Percentiles rank a stretch among this genome's conserved stretches.
Evolutionary conservation across 768 basidiomycete genomes (phyloP).

Genomic region (Lactarius hengduanensis): DNA sequence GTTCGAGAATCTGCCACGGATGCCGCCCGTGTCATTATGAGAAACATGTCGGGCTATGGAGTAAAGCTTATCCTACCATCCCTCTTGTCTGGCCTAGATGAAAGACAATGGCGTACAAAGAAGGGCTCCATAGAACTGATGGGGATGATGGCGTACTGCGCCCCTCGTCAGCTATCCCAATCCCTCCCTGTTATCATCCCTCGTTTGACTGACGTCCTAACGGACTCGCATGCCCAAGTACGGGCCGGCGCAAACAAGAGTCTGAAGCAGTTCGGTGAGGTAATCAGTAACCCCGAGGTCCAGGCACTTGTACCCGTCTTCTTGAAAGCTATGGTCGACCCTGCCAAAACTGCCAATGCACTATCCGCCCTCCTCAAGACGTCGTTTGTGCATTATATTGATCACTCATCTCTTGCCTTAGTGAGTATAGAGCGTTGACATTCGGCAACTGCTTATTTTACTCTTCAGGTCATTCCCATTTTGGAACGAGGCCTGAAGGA

Average conservation of each 20-base stretch:
- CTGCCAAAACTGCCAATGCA: slow-evolving; percentile 83
- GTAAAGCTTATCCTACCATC: slow-evolving; percentile 94
- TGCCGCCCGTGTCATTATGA: slow-evolving; percentile 92
- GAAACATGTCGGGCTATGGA: slow-evolving; percentile 89
- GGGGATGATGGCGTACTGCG: slow-evolving; percentile 99
- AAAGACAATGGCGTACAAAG: slow-evolving; percentile 98
- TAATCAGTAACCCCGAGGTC: slow-evolving; percentile 97
- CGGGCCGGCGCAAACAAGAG: slow-evolving; percentile 90
- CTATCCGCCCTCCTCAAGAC: slow-evolving; percentile 86
- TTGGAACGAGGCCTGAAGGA: slow-evolving; percentile 91
- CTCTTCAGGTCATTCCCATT: slow-evolving; percentile 81
- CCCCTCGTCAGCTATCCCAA: slow-evolving; percentile 89
- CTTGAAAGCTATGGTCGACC: slow-evolving; percentile 94
- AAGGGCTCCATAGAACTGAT: slow-evolving; percentile 95
- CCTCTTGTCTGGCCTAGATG: slow-evolving; percentile 85
- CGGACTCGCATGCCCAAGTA: slow-evolving; percentile 97
- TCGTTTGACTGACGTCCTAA: slow-evolving; percentile 89
- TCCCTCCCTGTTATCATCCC: slow-evolving; percentile 97
- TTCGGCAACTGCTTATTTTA: slow-evolving; percentile 12
- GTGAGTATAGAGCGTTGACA: slow-evolving; percentile 44
- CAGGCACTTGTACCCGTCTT: slow-evolving; percentile 85
- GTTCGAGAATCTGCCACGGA: slow-evolving; percentile 94
- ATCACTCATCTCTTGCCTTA: slow-evolving; percentile 92
- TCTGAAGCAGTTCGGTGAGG: slow-evolving; percentile 97
- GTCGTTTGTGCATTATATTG: slow-evolving; percentile 97